Conservation (phyloP, 73 alveolate genomes). For the Stentor coeruleus region DNA sequence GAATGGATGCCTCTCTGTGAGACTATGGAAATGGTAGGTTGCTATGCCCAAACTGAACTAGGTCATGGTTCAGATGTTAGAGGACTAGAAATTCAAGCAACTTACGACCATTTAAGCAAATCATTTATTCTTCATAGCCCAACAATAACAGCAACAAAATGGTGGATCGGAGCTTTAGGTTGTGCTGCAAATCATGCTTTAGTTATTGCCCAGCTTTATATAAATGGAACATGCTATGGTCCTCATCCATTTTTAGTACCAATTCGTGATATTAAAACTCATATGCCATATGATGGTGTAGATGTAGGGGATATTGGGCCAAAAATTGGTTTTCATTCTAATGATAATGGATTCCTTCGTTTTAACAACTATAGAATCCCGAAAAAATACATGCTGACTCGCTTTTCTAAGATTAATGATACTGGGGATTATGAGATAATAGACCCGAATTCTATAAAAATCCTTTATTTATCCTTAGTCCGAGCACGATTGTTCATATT, state of each 20-base stretch:
- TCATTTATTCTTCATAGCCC: slow-evolving; percentile 70
- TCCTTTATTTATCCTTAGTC: slow-evolving; percentile 77
- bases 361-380: slow-evolving; percentile 77
- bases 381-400: slow-evolving; percentile 62
- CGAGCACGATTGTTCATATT: slow-evolving; percentile 52
- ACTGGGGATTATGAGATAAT: slow-evolving; percentile 54
- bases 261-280: slow-evolving; percentile 65
- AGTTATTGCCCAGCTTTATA: slow-evolving; percentile 66
- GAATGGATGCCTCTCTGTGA: background rate
- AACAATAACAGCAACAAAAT: slow-evolving; percentile 55
- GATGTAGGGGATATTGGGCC: slow-evolving; percentile 86
- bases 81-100: slow-evolving; percentile 65
- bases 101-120: slow-evolving; percentile 61
- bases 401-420: slow-evolving; percentile 61
- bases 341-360: slow-evolving; percentile 77
- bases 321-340: slow-evolving; percentile 62
- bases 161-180: slow-evolving; percentile 87
- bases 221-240: slow-evolving; percentile 68
- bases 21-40: slow-evolving; percentile 56
- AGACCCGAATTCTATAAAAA: slow-evolving; percentile 61
- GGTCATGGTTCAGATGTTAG: slow-evolving; percentile 88
- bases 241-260: slow-evolving; percentile 66
- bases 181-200: slow-evolving; percentile 61
- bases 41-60: slow-evolving; percentile 74
- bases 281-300: slow-evolving; percentile 73